Evolutionary conservation across 2,329 filamentous ascomycete species (phyloP).

Genomic region (Fulvia fulva): DNA sequence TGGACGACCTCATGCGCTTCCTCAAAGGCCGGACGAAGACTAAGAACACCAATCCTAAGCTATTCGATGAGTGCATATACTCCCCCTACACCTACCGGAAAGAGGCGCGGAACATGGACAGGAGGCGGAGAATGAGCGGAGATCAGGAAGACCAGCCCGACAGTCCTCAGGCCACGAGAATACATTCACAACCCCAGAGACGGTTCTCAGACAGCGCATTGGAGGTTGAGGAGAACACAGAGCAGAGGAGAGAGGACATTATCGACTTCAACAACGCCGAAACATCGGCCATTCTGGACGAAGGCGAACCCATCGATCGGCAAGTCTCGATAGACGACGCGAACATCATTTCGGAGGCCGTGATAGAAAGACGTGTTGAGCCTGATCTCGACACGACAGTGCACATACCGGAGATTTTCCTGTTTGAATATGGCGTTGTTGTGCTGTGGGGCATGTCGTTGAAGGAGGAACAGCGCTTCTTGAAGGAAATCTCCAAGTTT

Average conservation of each 20-base stretch:
- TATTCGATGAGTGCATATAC: slow-evolving; percentile 97
- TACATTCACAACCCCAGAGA: slow-evolving; percentile 48
- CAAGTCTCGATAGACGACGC: slow-evolving; percentile 12
- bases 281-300: slow-evolving; percentile 5
- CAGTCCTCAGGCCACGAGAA: slow-evolving; percentile 23
- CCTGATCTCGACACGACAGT: slow-evolving; percentile 81
- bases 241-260: slow-evolving; percentile 35
- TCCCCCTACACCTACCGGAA: slow-evolving; percentile 77
- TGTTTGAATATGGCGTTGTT: slow-evolving; percentile 96
- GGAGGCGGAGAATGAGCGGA: slow-evolving; percentile 20
- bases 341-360: slow-evolving; percentile 5
- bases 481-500: slow-evolving; percentile 92
- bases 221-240: slow-evolving; percentile 55
- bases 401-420: slow-evolving; percentile 88
- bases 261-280: slow-evolving; percentile 29
- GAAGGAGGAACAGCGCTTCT: slow-evolving; percentile 81
- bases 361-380: slow-evolving; percentile 35
- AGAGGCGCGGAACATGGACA: slow-evolving; percentile 31
- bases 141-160: slow-evolving; percentile 19
- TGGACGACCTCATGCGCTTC: slow-evolving; percentile 85
- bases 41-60: slow-evolving; percentile 77
- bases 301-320: background rate
- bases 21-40: slow-evolving; percentile 78
- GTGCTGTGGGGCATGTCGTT: slow-evolving; percentile 98
- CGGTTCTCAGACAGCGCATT: slow-evolving; percentile 71